phyloP scores from a whole-genome alignment of 805 yeast genomes.

The Naumovozyma baii region DNA sequence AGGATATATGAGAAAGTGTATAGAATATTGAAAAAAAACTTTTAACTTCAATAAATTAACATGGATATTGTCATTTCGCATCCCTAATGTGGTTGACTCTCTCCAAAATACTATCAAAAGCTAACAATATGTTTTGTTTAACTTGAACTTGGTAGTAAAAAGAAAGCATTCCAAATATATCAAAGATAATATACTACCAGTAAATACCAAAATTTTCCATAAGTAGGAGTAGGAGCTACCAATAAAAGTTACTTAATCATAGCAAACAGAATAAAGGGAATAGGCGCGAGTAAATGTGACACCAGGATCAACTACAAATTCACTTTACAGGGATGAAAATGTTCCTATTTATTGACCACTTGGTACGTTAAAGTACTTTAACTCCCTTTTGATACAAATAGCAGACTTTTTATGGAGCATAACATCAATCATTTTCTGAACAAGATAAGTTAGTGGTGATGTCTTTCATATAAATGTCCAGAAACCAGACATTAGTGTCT shows the following conservation, averaged over 20 bases:
- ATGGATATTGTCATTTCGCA: not conserved
- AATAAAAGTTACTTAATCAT: constrained; percentile 38
- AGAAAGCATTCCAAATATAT: constrained; percentile 33
- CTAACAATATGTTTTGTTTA: constrained; percentile 2
- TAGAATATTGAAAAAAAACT: too few relatives aligned
- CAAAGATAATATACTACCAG: constrained; percentile 40
- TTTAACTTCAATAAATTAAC: too few relatives aligned
- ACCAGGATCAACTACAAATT: constrained; percentile 17
- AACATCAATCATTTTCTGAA: constrained; percentile 39
- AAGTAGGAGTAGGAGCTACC: constrained; percentile 28
- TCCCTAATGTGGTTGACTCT: not conserved
- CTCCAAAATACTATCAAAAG: not conserved
- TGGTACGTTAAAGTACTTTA: constrained; percentile 15
- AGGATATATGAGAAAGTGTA: too few relatives aligned
- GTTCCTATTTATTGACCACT: constrained; percentile 13
- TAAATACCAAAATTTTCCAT: constrained; percentile 53
- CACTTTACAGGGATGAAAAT: constrained; percentile 13
- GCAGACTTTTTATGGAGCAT: constrained; percentile 40
- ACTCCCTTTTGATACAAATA: constrained; percentile 30
- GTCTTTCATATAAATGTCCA: constrained; percentile 36
- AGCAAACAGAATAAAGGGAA: constrained; percentile 45
- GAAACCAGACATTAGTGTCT: constrained; percentile 32
- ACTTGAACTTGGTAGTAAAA: constrained; percentile 47
- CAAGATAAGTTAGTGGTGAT: constrained; percentile 36
- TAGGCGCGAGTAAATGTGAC: constrained; percentile 43